Evolutionary conservation across 2,329 filamentous ascomycete genomes (phyloP).

Genomic region (Xylaria polymorpha): DNA sequence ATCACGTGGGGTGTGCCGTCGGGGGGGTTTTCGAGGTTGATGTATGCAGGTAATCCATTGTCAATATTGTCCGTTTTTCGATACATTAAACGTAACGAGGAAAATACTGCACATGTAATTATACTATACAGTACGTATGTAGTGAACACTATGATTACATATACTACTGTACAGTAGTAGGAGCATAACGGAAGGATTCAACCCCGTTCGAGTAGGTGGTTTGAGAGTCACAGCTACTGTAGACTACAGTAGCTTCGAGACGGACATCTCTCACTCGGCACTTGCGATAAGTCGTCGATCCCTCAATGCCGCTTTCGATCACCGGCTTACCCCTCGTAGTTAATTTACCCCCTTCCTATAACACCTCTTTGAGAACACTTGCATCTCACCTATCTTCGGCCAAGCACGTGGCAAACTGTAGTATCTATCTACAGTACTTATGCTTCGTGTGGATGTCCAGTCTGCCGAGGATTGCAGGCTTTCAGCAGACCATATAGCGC

Average conservation of each 20-base stretch:
- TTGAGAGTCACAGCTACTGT: neutral
- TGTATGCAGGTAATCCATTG: conserved; percentile 2
- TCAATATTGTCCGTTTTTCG: conserved; percentile 13
- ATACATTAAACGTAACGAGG: neutral
- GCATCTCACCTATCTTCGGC: neutral
- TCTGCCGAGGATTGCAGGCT: neutral
- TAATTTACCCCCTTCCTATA: conserved; percentile 4
- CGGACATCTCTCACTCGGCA: conserved; percentile 26
- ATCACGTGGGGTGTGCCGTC: conserved; percentile 10
- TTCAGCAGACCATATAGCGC: neutral
- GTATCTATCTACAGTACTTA: too few species aligned
- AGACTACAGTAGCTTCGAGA: conserved; percentile 1
- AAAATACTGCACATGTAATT: neutral
- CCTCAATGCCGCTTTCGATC: conserved; percentile 14
- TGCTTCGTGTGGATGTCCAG: conserved; percentile 2
- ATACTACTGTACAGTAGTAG: too few species aligned
- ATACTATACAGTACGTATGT: neutral
- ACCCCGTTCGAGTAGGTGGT: conserved; percentile 25
- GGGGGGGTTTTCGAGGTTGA: conserved; percentile 4
- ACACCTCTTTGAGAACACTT: conserved; percentile 18
- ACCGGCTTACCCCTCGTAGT: conserved; percentile 3
- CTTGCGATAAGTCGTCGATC: conserved; percentile 25
- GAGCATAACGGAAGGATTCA: conserved; percentile 5
- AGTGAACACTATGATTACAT: conserved; percentile 8
- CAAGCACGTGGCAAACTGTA: conserved; percentile 29